These are phyloP conservation scores for Dryas alaskensis DNA, from an alignment of 306 rosid species.

Conservation along the genomic window DNA sequence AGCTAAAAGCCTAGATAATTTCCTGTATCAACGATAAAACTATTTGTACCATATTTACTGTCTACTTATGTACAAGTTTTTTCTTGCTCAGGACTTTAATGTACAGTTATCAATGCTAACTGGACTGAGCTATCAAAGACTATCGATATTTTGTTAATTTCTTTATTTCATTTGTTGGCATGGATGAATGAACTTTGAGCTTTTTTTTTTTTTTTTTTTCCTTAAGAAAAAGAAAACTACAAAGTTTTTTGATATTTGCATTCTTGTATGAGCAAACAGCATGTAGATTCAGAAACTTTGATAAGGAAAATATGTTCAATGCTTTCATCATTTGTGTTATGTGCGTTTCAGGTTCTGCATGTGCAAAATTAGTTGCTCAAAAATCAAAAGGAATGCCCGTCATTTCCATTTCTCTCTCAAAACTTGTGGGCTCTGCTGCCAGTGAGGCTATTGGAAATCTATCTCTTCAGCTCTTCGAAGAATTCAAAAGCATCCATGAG, in stretches of 20 bases:
- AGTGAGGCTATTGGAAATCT: conserved; percentile 53
- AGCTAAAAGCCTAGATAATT: too few relatives aligned
- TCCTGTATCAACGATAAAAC: too few relatives aligned
- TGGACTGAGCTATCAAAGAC: too few relatives aligned
- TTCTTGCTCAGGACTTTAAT: too few relatives aligned
- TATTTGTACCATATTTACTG: too few relatives aligned
- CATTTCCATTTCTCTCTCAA: conserved; percentile 62
- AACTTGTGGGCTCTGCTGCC: conserved; percentile 61
- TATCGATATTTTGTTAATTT: too few relatives aligned
- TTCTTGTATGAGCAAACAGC: not conserved
- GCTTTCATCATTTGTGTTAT: conserved; percentile 11
- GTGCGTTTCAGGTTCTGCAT: conserved; percentile 42
- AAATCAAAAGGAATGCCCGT: conserved; percentile 88
- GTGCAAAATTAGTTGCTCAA: conserved; percentile 70
- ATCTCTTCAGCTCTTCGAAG: conserved; percentile 57
- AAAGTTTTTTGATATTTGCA: not conserved
- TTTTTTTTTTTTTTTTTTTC: not conserved
- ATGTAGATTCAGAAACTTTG: not conserved
- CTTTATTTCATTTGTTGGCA: too few relatives aligned
- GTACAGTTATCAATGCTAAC: too few relatives aligned
- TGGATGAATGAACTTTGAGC: not conserved
- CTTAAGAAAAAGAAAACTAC: not conserved
- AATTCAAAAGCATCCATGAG: conserved; percentile 41
- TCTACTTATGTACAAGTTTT: too few relatives aligned
- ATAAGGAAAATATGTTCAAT: conserved; percentile 13